Conservation (phyloP, 2,329 filamentous ascomycete species). For the Ophiostoma pallidulum region DNA sequence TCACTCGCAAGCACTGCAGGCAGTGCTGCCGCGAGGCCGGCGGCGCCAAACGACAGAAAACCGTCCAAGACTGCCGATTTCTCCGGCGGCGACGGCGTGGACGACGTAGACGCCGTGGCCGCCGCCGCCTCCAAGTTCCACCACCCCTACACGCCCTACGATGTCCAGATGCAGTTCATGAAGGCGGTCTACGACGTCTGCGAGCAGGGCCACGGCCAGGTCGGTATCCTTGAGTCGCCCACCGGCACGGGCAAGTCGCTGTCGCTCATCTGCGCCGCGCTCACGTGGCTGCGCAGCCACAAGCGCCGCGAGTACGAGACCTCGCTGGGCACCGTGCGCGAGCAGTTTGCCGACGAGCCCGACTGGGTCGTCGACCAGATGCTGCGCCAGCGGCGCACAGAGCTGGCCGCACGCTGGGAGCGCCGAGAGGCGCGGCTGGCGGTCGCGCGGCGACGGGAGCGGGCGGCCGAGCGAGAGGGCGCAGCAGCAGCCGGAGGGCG, state of each 20-base stretch:
- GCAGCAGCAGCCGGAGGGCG: constrained; percentile 22
- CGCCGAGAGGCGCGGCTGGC: constrained; percentile 64
- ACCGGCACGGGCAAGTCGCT: constrained; percentile 88
- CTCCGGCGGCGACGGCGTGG: background rate
- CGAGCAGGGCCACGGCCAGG: constrained; percentile 57
- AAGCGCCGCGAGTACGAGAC: constrained; percentile 53
- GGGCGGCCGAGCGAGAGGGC: constrained; percentile 13
- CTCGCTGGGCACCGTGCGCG: constrained; percentile 35
- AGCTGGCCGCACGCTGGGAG: constrained; percentile 56
- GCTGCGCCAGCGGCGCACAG: constrained; percentile 55
- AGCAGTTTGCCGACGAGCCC: constrained; percentile 56
- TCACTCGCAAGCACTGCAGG: too few relatives aligned
- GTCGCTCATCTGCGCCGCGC: constrained; percentile 76
- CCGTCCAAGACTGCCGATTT: too few relatives aligned
- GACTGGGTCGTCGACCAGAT: constrained; percentile 78
- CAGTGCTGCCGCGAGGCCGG: too few relatives aligned
- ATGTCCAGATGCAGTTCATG: constrained; percentile 86
- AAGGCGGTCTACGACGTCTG: constrained; percentile 68
- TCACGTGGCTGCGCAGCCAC: constrained; percentile 85
- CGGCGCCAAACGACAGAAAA: too few relatives aligned
- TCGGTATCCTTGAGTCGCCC: constrained; percentile 88
- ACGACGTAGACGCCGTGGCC: background rate
- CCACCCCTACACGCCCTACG: constrained; percentile 80
- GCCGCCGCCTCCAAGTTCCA: constrained; percentile 45
- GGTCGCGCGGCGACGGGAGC: constrained; percentile 22